Conservation (phyloP, 345 rosid species). For the Nasturtium officinale region DNA sequence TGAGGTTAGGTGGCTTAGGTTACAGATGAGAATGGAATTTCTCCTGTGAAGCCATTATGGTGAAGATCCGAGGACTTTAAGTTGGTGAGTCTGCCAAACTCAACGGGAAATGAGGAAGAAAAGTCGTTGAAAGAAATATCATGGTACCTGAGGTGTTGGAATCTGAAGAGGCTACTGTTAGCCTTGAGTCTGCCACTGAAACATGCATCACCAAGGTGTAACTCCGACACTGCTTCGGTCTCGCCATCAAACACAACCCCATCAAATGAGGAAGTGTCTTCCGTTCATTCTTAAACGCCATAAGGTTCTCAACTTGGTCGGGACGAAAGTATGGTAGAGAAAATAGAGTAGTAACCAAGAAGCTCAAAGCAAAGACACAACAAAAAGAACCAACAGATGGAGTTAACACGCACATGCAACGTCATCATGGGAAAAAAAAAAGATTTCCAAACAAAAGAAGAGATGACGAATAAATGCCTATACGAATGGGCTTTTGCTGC, state of each 20-base stretch:
- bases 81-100: not conserved
- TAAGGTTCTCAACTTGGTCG: conserved; percentile 3
- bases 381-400: not conserved
- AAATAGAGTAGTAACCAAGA: not conserved
- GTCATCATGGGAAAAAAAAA: too few relatives aligned
- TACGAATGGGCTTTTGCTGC: too few relatives aligned
- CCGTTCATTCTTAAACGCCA: conserved; percentile 17
- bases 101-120: not conserved
- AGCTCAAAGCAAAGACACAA: not conserved
- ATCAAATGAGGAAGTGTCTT: too few relatives aligned
- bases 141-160: not conserved
- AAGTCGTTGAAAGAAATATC: not conserved
- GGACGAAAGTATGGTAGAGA: not conserved
- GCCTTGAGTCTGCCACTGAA: not conserved
- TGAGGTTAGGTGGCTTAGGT: not conserved
- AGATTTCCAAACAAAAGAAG: too few relatives aligned
- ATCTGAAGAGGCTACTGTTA: conserved; percentile 21
- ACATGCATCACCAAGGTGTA: too few relatives aligned
- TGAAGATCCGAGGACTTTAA: not conserved
- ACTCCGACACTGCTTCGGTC: too few relatives aligned
- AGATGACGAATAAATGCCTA: too few relatives aligned
- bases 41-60: not conserved
- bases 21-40: conserved; percentile 4
- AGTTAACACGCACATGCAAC: too few relatives aligned
- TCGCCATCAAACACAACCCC: not conserved